Conservation (phyloP, 2,329 filamentous ascomycete species). For the Pseudogymnoascus sp. region DNA sequence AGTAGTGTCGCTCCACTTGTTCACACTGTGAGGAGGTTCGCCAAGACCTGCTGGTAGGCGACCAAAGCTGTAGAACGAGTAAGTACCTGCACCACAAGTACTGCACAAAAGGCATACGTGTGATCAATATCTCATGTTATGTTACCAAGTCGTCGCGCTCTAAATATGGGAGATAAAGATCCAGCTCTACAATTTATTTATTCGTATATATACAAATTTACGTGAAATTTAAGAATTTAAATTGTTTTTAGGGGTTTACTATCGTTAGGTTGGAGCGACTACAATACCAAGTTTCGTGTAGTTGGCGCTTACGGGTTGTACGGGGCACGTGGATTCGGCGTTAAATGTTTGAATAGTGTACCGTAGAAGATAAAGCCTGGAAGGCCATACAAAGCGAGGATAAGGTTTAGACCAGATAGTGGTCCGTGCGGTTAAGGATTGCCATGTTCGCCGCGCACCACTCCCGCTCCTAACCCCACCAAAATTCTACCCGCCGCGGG, state of each 20-base stretch:
- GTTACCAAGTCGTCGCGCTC: not conserved
- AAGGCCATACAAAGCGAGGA: not conserved
- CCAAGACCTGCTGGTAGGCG: slow-evolving; percentile 6
- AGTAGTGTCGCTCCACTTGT: slow-evolving; percentile 7
- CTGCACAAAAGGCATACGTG: not conserved
- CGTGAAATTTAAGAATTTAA: not conserved
- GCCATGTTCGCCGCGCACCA: not conserved
- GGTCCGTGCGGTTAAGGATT: not conserved
- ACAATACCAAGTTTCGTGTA: not conserved
- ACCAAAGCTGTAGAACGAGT: not conserved
- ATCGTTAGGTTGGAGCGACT: not conserved
- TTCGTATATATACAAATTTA: not conserved
- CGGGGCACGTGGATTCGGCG: not conserved
- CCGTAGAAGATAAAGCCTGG: not conserved
- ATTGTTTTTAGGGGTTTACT: not conserved
- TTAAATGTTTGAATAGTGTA: not conserved
- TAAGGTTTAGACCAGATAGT: not conserved
- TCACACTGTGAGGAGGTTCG: slow-evolving; percentile 2
- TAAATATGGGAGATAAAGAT: not conserved
- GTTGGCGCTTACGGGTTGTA: not conserved
- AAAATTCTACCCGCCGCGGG: not conserved
- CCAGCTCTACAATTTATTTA: not conserved
- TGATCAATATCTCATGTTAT: slow-evolving; percentile 6
- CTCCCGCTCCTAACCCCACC: not conserved
- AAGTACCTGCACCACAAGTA: not conserved